Percentiles rank a stretch among this genome's conserved stretches.
Evolutionary conservation across 2,329 filamentous ascomycete genomes (phyloP).

Genomic region (Aschersonia sp.): DNA sequence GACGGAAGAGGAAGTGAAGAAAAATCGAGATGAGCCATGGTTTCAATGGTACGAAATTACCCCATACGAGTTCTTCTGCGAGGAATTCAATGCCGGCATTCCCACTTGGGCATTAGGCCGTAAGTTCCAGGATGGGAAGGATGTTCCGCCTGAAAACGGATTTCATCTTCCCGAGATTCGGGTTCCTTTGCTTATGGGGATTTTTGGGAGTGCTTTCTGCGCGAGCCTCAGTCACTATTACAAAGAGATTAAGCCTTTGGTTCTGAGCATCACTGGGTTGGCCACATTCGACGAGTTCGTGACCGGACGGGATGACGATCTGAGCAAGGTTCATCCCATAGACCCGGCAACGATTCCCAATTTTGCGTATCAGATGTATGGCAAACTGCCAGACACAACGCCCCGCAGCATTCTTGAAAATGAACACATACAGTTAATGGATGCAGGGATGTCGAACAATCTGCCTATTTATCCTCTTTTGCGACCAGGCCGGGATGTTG

Average conservation of each 20-base stretch:
- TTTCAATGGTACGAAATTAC: slow-evolving; percentile 98
- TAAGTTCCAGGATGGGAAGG: slow-evolving; percentile 55
- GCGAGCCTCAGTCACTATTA: slow-evolving; percentile 95
- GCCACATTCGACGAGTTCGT: slow-evolving; percentile 68
- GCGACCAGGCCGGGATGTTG: slow-evolving; percentile 73
- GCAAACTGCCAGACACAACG: slow-evolving; percentile 58
- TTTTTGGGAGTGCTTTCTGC: slow-evolving; percentile 96
- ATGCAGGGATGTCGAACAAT: slow-evolving; percentile 98
- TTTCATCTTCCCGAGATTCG: slow-evolving; percentile 70
- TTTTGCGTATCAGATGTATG: slow-evolving; percentile 69
- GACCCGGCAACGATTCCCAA: slow-evolving; percentile 86
- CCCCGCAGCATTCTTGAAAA: slow-evolving; percentile 60
- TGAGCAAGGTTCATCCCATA: slow-evolving; percentile 88
- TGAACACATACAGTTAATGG: slow-evolving; percentile 74
- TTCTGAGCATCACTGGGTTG: slow-evolving; percentile 63
- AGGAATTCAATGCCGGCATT: slow-evolving; percentile 82
- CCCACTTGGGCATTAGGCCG: slow-evolving; percentile 88
- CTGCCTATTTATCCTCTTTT: slow-evolving; percentile 89
- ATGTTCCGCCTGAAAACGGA: slow-evolving; percentile 40
- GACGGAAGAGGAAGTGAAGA: slow-evolving; percentile 22
- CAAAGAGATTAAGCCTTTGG: slow-evolving; percentile 73
- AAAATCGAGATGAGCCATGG: slow-evolving; percentile 58
- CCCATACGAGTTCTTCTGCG: slow-evolving; percentile 89
- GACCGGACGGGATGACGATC: slow-evolving; percentile 64
- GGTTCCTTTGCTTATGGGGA: slow-evolving; percentile 71